These are phyloP conservation scores for Amaranthus tricolor DNA, from an alignment of 179 eudicot genomes.

Conservation along the genomic window DNA sequence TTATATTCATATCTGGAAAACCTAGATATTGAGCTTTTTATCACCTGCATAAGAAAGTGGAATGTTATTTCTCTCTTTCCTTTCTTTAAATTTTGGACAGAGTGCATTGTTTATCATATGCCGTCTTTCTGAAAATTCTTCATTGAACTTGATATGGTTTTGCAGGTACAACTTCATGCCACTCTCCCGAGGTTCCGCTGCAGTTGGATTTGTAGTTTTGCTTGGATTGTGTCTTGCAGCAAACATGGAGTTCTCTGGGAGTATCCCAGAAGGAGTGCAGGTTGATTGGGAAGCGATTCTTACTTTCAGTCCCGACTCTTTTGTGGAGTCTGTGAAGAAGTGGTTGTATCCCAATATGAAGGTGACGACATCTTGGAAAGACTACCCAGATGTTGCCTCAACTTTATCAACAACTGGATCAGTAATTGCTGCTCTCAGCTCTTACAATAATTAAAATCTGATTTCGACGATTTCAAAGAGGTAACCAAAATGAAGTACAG, in stretches of 20 bases:
- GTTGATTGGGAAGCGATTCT: constrained; percentile 98
- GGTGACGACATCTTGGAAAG: constrained; percentile 84
- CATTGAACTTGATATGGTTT: neutral
- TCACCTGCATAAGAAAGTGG: neutral
- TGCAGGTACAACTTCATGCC: constrained; percentile 98
- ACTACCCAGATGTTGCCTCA: constrained; percentile 80
- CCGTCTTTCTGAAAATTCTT: neutral
- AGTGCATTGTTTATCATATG: neutral
- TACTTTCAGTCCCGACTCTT: constrained; percentile 55
- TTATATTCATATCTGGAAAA: too few species aligned
- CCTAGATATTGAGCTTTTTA: neutral
- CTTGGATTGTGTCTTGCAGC: constrained; percentile 95
- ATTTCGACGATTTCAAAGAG: neutral
- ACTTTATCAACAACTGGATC: constrained; percentile 84
- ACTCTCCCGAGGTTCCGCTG: constrained; percentile 84
- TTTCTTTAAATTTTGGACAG: neutral
- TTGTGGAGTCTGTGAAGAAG: constrained; percentile 67
- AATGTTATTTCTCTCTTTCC: neutral
- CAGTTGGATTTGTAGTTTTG: constrained; percentile 70
- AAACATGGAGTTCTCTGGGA: constrained; percentile 94
- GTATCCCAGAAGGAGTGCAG: constrained; percentile 80
- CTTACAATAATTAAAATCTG: constrained; percentile 38
- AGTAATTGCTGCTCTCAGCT: constrained; percentile 83
- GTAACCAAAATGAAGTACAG: constrained; percentile 6
- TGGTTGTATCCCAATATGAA: constrained; percentile 89